phyloP scores from a whole-genome alignment of 2,329 filamentous ascomycete species.

The Epichloe brachyelytri region DNA sequence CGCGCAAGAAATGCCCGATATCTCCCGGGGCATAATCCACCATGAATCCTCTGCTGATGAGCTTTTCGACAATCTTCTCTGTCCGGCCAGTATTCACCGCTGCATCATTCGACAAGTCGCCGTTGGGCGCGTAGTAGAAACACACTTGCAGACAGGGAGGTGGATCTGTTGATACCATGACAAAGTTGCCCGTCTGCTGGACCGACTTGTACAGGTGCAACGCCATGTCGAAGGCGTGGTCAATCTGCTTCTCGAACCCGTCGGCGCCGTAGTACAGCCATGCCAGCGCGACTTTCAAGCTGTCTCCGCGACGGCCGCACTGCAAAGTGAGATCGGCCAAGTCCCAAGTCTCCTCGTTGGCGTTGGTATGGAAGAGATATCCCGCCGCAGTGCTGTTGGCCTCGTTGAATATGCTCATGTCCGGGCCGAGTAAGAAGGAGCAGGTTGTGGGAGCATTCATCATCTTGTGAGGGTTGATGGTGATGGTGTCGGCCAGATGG shows the following conservation, averaged over 20 bases:
- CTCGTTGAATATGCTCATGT: conserved; percentile 62
- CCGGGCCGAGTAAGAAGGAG: conserved; percentile 70
- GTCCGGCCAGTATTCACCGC: conserved; percentile 37
- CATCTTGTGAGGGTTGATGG: conserved; percentile 97
- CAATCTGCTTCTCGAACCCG: conserved; percentile 59
- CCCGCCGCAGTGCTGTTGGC: conserved; percentile 81
- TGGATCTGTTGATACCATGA: conserved; percentile 60
- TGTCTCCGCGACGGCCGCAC: conserved; percentile 78
- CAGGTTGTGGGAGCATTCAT: conserved; percentile 82
- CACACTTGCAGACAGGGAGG: conserved; percentile 88
- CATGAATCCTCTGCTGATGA: conserved; percentile 44
- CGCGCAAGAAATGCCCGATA: conserved; percentile 43
- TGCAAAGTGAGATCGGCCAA: conserved; percentile 87
- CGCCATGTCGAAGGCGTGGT: conserved; percentile 61
- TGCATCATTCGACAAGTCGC: conserved; percentile 29
- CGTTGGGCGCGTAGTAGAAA: conserved; percentile 65
- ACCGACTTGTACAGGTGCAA: conserved; percentile 53
- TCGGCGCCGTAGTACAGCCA: conserved; percentile 80
- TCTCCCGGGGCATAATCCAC: conserved; percentile 47
- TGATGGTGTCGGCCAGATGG: conserved; percentile 66
- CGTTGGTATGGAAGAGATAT: conserved; percentile 63
- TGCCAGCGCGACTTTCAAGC: conserved; percentile 71
- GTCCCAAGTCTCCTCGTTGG: conserved; percentile 59
- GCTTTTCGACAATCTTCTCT: conserved; percentile 31
- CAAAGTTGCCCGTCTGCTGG: conserved; percentile 43